Evolutionary conservation across 2,329 filamentous ascomycete species (phyloP), one percentile per base, ranked within the genome.

Genomic region (Diplodia scrobiculata): DNA sequence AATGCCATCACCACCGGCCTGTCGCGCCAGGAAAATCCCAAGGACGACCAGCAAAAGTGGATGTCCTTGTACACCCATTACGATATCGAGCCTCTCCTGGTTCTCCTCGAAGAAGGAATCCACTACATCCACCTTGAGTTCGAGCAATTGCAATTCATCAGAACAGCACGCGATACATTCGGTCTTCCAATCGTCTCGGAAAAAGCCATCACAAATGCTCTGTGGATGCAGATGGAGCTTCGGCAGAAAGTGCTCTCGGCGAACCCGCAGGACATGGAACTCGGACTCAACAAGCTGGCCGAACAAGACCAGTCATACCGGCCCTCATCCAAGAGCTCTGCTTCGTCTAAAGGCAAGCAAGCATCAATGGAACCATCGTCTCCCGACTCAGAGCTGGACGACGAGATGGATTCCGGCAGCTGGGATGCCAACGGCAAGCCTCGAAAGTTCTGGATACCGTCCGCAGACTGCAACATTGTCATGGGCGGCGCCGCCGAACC

Each of bases 121-220:
- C 84, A 86, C 70, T 87, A 86, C 73, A 78, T 86, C 2, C 84
- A 87, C 71, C 79, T 87, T 70, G 81, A 84, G 41, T 86, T 85
- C 67, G 84, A 86, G 69, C 83, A 86, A 67, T 73, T 87, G 9
- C 83, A 86, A 68, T 83, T 81, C 69, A 85, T 86, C 65, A 79
- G 80, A 11, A 75, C 72, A 59, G 78, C 83, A 25, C 79, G 80
- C 52, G 84, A 87, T 69, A 74, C 82, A 14, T 79, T 86, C 55
- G 84, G 84, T 3, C 73, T 85, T 2, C 83, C 83, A 1, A 79
- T 86, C 38, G 78, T 86, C 72, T 82, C 83, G 1, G 84, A 86
- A 62, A 80, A 80, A 64, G 82, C 85, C 54, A 82, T 86, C 45
- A 82, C 79, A 3, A 82, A 83, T 70, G 84, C 84, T 1, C 72